These are phyloP conservation scores for Westerdykella aurantiaca DNA, from an alignment of 2,329 filamentous ascomycete genomes.

Conservation along the genomic window DNA sequence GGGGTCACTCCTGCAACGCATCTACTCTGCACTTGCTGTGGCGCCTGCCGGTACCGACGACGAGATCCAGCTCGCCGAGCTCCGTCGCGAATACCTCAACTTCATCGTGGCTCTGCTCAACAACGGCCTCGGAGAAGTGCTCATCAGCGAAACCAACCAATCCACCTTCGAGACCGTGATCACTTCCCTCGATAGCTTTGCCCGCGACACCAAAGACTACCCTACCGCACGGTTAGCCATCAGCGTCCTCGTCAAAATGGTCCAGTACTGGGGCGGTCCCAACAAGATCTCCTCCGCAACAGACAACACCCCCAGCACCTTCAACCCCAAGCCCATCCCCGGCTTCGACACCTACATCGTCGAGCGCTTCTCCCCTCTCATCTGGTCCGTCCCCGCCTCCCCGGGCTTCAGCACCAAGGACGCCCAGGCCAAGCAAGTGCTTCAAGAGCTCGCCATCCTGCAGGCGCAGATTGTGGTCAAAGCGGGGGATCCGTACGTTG, in stretches of 20 bases:
- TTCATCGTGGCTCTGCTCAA: slow-evolving; percentile 87
- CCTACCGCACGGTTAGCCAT: slow-evolving; percentile 70
- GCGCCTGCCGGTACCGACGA: slow-evolving; percentile 89
- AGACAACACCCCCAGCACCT: slow-evolving; percentile 31
- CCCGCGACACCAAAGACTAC: slow-evolving; percentile 66
- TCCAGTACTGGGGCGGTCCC: slow-evolving; percentile 81
- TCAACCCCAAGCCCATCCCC: slow-evolving; percentile 56
- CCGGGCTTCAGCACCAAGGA: slow-evolving; percentile 77
- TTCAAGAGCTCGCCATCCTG: slow-evolving; percentile 78
- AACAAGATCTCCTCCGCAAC: slow-evolving; percentile 48
- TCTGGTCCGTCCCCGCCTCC: slow-evolving; percentile 81
- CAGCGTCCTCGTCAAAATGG: slow-evolving; percentile 76
- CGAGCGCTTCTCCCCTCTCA: slow-evolving; percentile 77
- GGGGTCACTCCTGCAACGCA: slow-evolving; percentile 80
- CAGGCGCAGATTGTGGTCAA: slow-evolving; percentile 90
- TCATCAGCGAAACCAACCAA: slow-evolving; percentile 88
- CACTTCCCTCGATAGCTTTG: slow-evolving; percentile 75
- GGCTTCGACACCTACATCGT: slow-evolving; percentile 93
- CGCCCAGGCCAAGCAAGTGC: slow-evolving; percentile 79
- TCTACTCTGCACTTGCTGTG: slow-evolving; percentile 79
- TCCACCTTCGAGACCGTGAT: slow-evolving; percentile 84
- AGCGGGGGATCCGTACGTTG: slow-evolving; percentile 75
- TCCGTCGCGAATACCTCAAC: slow-evolving; percentile 90
- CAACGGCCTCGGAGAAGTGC: slow-evolving; percentile 80
- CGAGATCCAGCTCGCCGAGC: slow-evolving; percentile 86